Conservation (phyloP, 257 asterid species). For the Jacaranda mimosifolia region DNA sequence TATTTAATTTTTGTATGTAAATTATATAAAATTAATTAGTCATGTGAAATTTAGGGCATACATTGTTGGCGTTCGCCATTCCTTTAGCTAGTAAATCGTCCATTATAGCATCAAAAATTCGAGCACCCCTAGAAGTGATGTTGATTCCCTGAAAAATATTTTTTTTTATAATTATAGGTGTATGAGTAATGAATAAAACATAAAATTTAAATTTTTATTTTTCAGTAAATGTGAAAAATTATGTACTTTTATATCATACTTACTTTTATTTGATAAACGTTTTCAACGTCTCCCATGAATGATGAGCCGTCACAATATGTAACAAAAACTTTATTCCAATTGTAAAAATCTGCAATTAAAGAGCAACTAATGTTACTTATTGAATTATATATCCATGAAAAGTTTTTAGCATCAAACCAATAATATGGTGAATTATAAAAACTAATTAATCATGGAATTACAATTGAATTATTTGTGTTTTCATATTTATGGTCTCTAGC, state of each 20-base stretch:
- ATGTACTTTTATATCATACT: too few species aligned
- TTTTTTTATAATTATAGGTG: too few species aligned
- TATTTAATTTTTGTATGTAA: too few species aligned
- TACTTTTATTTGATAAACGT: conserved; percentile 10
- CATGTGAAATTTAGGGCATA: not conserved
- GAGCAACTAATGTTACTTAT: not conserved
- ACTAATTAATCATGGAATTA: too few species aligned
- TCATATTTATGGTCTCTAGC: too few species aligned
- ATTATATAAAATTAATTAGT: too few species aligned
- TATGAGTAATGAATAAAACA: too few species aligned
- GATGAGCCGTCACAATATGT: conserved; percentile 44
- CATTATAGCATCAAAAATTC: conserved; percentile 38
- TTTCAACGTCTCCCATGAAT: conserved; percentile 32
- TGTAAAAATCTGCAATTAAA: conserved; percentile 26
- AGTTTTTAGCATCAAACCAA: not conserved
- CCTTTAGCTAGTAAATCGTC: conserved; percentile 44
- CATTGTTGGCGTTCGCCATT: conserved; percentile 40
- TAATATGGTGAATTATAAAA: not conserved
- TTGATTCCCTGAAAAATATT: conserved; percentile 16
- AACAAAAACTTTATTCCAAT: conserved; percentile 32
- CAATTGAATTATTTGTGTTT: not conserved
- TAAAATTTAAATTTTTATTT: too few species aligned
- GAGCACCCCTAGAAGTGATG: conserved; percentile 37
- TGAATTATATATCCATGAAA: not conserved
- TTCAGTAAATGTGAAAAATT: too few species aligned